Evolutionary conservation across 2,329 filamentous ascomycete genomes (phyloP), one percentile per base, ranked within the genome.

Genomic region (Colletotrichum tabaci): DNA sequence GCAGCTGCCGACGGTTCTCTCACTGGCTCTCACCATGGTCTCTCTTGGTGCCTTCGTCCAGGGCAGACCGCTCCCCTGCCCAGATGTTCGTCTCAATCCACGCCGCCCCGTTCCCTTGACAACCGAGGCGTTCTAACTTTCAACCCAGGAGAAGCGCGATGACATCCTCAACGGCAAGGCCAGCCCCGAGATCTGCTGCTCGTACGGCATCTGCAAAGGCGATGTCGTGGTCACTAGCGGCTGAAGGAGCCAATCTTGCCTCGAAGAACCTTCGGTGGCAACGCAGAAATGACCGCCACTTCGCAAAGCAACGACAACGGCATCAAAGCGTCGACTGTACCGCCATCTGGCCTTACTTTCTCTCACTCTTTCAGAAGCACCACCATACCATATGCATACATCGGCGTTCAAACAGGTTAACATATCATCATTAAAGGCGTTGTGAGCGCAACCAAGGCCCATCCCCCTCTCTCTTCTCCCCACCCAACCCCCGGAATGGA

Each of bases 151-250:
- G 18, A 82, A 80, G 71, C 76, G 82, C 63, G 84, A 85, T 73
- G 76, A 78, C 16, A 89, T 89, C 49, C 82, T 89, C 57, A 84
- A 79, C 38, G 86, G 87, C 64, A 77, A 83, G 38, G 80, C 86
- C 71, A 81, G 82, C 23, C 82, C 85, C n/a, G 84, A 87, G 38
- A 84, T 79, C 15, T 89, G 87, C 77, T 89, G 87, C 77, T 85
- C 84, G n/a, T 88, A 88, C 73, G 87, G 87, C 61, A 80, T 80
- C 44, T 89, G 87, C 79, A 85, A 85, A 66, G 83, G 83, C 64
- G 83, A 87, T 70, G 84, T 88, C 58, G 84, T 88, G 53, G 76
- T 87, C 62, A 81, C 82, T 12, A 85, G 87, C 77, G 82, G 80
- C 64, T 82, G 77, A 76, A 75, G 44, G 75, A 30, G 16, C 30